Percentiles rank a stretch among this genome's conserved stretches.
These are phyloP conservation scores for Candida insectorum DNA, from an alignment of 805 yeast genomes.

Conservation along the genomic window DNA sequence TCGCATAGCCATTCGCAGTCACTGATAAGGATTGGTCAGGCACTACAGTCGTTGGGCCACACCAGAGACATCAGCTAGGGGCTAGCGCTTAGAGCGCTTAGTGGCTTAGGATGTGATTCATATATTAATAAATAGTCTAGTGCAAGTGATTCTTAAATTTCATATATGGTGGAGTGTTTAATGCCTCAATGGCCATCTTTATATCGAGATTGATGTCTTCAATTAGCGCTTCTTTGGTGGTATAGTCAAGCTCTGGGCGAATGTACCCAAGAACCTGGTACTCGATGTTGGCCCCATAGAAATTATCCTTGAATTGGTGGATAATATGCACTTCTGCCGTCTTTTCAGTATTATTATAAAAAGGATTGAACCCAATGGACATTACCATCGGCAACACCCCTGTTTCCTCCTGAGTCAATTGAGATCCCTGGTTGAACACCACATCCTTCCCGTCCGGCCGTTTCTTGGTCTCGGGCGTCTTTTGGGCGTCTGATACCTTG, in stretches of 20 bases:
- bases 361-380: constrained; percentile 96
- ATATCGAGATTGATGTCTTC: constrained; percentile 82
- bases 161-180: constrained; percentile 18
- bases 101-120: too few relatives aligned
- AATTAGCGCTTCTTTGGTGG: constrained; percentile 79
- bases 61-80: too few relatives aligned
- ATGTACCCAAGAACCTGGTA: constrained; percentile 81
- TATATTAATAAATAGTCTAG: too few relatives aligned
- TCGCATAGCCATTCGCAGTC: constrained; percentile 3
- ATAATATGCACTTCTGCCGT: constrained; percentile 87
- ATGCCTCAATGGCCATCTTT: constrained; percentile 53
- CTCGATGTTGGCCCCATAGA: constrained; percentile 78
- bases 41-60: too few relatives aligned
- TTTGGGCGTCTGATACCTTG: constrained; percentile 19
- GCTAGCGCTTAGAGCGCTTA: too few relatives aligned
- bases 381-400: constrained; percentile 80
- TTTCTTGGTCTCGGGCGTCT: constrained; percentile 17
- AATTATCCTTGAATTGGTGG: constrained; percentile 61
- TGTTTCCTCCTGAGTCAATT: constrained; percentile 41
- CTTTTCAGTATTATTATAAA: constrained; percentile 71
- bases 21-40: not conserved
- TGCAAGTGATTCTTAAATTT: too few relatives aligned
- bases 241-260: constrained; percentile 86
- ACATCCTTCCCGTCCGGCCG: constrained; percentile 20
- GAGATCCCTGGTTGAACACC: constrained; percentile 59